Evolutionary conservation across 805 yeast genomes (phyloP), one percentile per base, ranked within the genome.

Genomic region (Ogataea chonburiensis): DNA sequence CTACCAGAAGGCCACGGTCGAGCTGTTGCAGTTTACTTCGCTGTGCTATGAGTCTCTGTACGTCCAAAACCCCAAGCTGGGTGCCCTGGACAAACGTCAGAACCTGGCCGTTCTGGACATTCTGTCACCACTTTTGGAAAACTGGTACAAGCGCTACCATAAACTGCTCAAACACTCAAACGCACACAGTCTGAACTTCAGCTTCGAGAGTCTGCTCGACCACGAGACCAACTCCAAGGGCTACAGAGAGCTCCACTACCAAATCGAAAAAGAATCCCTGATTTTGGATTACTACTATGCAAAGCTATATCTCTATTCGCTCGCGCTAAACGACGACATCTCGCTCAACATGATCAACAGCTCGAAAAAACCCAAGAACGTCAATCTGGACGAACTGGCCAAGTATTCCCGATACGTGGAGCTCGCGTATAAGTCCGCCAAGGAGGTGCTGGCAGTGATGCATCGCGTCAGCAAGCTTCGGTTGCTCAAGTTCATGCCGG

Each of bases 281-380:
- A 73, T 85, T 25, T 77, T 88, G 56, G 97, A 89, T 55, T 88
- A 75, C 62, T 79, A 86, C 55, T 89, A 91, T 60, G 80, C 93
- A 15, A 84, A 84, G 47, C 61, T 89, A 21, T 91, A 88, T 57
- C 77, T 88, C 18, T 89, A 79, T 56, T 88, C 96, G 1, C 63
- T 88, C 34, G 95, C 96, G 0, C 64, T 89, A 26, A 71, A 78
- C 40, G 77, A 71, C 24, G 71, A 61, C 37, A 57, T 63, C 8
- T 45, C 53, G 5, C 51, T 52, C 43, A 67, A 68, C 14, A 54
- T 68, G 11, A 56, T 56, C 14, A 44, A 53, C 18, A 40, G 52
- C 14, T 46, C 57, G 2, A 53, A 47, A 30, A 52, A 51, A 18
- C 60, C 60, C 18, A 40, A 58, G 18, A 52, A 60, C 29, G 61